Base-by-base conservation (phyloP, 176 grass and related monocot genomes). In the Oryza nivara region DNA sequence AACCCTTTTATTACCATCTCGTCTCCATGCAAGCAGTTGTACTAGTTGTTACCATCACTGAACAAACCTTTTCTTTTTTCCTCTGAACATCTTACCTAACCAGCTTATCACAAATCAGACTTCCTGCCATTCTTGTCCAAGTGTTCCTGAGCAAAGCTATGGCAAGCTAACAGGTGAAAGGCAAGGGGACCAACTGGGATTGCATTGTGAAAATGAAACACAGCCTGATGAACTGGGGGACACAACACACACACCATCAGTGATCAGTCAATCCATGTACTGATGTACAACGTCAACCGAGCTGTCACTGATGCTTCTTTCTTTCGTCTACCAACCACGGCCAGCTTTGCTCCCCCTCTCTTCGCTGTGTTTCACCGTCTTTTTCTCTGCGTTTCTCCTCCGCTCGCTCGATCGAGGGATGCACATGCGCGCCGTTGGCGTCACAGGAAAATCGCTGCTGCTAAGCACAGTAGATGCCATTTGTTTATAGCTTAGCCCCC, bases 101-200 rank as follows among this genome's bases (percentile, higher is more conserved):
- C 26, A 26, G 1, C 26, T 26, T 26, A 26, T 26, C 26, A 26
- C 26, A 26, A 26, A 26, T 26, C 26, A 26, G 26, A 26, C 26
- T 26, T 26, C 26, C 26, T 26, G 26, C 26, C 26, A 26, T 26
- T 26, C 26, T 26, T 26, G 26, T 26, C 26, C 26, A 26, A 26
- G 26, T 26, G 26, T 26, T 26, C 26, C 26, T 26, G 26, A 26
- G 26, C 26, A 26, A 26, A 26, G 26, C 26, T 26, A 26, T 26
- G 26, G 26, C 26, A 26, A 26, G 26, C 26, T 26, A 26, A 73
- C 82, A 90, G 88, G 47, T 65, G 56, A 60, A 22, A 22, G 82
- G 78, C 38, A 75, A 51, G 71, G 87, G 87, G 88, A 11, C 61
- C 82, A 65, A 80, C 38, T 34, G 76, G 28, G 61, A 19, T 13